These are phyloP conservation scores for Bipolaris oryzae DNA, from an alignment of 2,329 filamentous ascomycete genomes.

Conservation along the genomic window DNA sequence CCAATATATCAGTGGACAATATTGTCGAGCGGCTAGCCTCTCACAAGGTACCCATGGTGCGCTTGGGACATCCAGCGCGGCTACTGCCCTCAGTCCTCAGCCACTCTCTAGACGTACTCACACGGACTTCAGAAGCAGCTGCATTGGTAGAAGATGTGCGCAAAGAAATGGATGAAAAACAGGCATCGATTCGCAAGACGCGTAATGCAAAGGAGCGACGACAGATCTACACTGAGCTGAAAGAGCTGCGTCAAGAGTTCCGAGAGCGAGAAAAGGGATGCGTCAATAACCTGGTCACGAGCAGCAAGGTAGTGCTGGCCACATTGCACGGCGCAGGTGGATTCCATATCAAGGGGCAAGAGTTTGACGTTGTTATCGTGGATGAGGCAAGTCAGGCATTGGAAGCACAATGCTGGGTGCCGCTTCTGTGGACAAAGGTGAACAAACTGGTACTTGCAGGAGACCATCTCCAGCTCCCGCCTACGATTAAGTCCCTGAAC, in stretches of 20 bases:
- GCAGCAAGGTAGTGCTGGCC: slow-evolving; percentile 86
- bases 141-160: slow-evolving; percentile 88
- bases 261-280: slow-evolving; percentile 83
- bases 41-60: slow-evolving; percentile 83
- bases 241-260: slow-evolving; percentile 85
- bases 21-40: slow-evolving; percentile 90
- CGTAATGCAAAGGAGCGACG: slow-evolving; percentile 78
- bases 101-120: slow-evolving; percentile 90
- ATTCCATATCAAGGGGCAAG: slow-evolving; percentile 76
- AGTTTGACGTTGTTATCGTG: slow-evolving; percentile 92
- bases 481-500: slow-evolving; percentile 83
- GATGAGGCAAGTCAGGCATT: slow-evolving; percentile 96
- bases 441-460: slow-evolving; percentile 89
- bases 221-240: slow-evolving; percentile 83
- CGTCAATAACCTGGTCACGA: slow-evolving; percentile 73
- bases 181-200: slow-evolving; percentile 86
- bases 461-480: slow-evolving; percentile 91
- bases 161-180: slow-evolving; percentile 90
- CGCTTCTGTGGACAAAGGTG: slow-evolving; percentile 71
- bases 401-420: slow-evolving; percentile 97
- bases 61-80: slow-evolving; percentile 90
- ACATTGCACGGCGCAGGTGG: slow-evolving; percentile 93
- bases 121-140: slow-evolving; percentile 86
- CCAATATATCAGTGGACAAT: slow-evolving; percentile 97
- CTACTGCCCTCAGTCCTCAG: slow-evolving; percentile 85